Evolutionary conservation across 1,284 basidiomycete genomes (phyloP), one percentile per base, ranked within the genome.

Genomic region (Neonothopanus nambi): DNA sequence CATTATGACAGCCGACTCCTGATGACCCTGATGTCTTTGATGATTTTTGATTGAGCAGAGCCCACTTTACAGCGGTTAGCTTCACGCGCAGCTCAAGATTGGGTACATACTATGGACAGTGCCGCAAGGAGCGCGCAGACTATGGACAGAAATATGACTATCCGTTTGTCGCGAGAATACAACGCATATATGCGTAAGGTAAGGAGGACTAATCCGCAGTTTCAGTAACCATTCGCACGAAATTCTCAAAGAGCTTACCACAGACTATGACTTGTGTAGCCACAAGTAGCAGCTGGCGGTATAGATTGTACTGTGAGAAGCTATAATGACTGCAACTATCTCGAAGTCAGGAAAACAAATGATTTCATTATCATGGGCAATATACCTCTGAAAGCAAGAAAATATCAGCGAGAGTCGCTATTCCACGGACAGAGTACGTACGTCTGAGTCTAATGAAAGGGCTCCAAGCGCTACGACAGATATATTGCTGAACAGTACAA

Each of bases 101-200:
- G 26, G 5, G 13, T 33, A 33, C 30, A 13, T 33, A 33, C 30
- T 3, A 33, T 33, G 30, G 30, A 33, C 9, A 33, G 30, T 4
- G 30, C 3, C 8, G 4, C 3, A 33, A 33, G 30, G 3, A 9
- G 59, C 40, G 20, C 73, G 54, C 5, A 69, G 54, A 0, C 57
- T 59, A 11, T 63, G 70, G 40, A 58, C 65, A 24, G 57, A 59
- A 17, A 69, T 45, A 62, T 52, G 30, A 74, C 53, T 40, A 73
- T 64, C 37, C 63, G 61, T 26, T 59, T 35, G 3, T 70, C 71
- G 26, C 71, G 60, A 8, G 63, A 63, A 46, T 72, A 75, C n/a
- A 77, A 56, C 3, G 74, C 75, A 49, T 74, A 76, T 48, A 72
- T 69, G 30, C 75, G 66, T 12, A 74, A 52, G 2, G 70, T 70